Base-by-base conservation (phyloP, 306 rosid genomes). In the Acacia confusa region DNA sequence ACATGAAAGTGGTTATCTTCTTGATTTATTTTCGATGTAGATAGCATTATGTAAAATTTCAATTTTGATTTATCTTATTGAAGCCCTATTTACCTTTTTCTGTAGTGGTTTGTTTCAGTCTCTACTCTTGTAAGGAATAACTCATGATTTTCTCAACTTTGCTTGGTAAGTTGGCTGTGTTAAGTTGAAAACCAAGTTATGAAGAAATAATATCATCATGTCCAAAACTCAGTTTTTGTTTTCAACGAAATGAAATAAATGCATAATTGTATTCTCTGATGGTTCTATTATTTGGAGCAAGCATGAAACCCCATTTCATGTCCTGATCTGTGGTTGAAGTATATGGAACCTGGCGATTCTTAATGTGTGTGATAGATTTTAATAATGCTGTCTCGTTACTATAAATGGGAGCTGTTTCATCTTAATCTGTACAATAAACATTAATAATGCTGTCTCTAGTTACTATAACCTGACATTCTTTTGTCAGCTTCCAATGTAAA, bases 401-500 rank as follows among this genome's bases (percentile, higher is more conserved):
- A 4, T 40, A 38, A 69, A 19, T n/a, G 4, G 41, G 47, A 25
- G 68, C 36, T 61, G 9, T 27, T 27, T 61, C 38, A 27, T 25
- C 67, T 61, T 70, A 70, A 14, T 22, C n/a, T 10, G 13, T 44
- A 14, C 34, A 0, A 7, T 13, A 43, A 25, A 43, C 22, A 44
- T 24, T 43, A 13, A 41, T 14, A 5, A 24, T 41, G 74, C n/a
- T 3, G 19, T 38, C 19, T 12, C 10, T n/a, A 9, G 19, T 40
- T 69, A 12, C 74, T 22, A 9, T 40, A 20, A n/a, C 9, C 22
- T 1, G 32, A 55, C 22, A 6, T 52, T 36, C 55, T 52, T 67
- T 83, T 13, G 40, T 63, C 25, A 60, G 28, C 16, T 22, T 71
- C 67, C 68, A 20, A 50, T 64, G 64, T 69, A 47, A 40, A 73